Percentiles rank a stretch among this genome's conserved stretches.
Evolutionary conservation across 345 rosid genomes (phyloP).

Genomic region (Populus davidiana): DNA sequence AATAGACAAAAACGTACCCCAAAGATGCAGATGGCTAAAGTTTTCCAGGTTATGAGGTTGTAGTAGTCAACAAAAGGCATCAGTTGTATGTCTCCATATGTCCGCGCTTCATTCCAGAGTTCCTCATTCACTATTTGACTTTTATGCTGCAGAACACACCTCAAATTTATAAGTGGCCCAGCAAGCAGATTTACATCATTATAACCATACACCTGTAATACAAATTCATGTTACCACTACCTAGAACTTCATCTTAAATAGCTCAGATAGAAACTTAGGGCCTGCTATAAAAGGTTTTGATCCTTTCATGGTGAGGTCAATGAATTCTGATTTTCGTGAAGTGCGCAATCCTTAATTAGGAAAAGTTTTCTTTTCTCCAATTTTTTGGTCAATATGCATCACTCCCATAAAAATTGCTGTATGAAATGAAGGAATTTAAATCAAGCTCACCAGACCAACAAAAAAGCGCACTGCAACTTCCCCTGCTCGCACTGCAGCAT

Average conservation of each 20-base stretch:
- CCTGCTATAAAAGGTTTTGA: background rate
- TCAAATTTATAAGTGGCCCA: slow-evolving; percentile 20
- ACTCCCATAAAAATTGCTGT: background rate
- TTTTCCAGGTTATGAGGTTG: slow-evolving; percentile 95
- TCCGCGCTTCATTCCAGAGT: slow-evolving; percentile 87
- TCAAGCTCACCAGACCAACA: slow-evolving; percentile 84
- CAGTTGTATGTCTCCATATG: slow-evolving; percentile 83
- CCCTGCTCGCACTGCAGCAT: slow-evolving; percentile 70
- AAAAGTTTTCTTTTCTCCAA: background rate
- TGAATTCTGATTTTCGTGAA: background rate
- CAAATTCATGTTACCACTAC: too few species aligned
- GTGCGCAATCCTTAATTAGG: background rate
- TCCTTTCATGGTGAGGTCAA: background rate
- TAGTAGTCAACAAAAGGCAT: slow-evolving; percentile 99
- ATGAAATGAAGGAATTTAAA: background rate
- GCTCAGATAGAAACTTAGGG: background rate
- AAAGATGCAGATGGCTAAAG: slow-evolving; percentile 88
- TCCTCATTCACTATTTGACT: slow-evolving; percentile 82
- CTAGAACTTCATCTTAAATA: too few species aligned
- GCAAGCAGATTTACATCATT: slow-evolving; percentile 4
- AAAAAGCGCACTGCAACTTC: slow-evolving; percentile 86
- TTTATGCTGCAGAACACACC: slow-evolving; percentile 69
- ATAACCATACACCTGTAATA: background rate
- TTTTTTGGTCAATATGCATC: background rate
- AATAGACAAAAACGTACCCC: slow-evolving; percentile 60